A percentile compares a stretch with the other conserved stretches of the same genome.
Evolutionary conservation across 75 land plant species (phyloP).

Genomic region (Cryptomeria japonica): DNA sequence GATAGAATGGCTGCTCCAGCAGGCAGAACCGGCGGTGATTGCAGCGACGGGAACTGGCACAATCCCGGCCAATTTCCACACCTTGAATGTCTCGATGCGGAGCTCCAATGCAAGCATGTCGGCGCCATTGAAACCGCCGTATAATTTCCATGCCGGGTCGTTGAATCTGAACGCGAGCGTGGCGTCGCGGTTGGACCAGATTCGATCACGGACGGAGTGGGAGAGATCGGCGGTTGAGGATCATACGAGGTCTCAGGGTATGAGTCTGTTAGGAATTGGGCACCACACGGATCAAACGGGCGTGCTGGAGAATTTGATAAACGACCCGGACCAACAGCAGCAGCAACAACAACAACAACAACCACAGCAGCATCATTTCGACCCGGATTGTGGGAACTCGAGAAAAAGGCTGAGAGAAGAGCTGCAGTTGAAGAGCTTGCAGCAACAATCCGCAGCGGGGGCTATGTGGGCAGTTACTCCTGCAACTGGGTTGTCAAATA

Average conservation of each 20-base stretch:
- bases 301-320: neutral
- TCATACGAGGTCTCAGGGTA: neutral
- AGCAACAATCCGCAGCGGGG: neutral
- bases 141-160: conserved; percentile 23
- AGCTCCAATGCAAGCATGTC: conserved; percentile 66
- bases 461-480: conserved; percentile 61
- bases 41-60: conserved; percentile 94
- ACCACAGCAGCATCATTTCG: neutral
- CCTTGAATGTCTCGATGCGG: conserved; percentile 71
- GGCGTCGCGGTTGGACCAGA: conserved; percentile 21
- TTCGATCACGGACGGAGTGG: conserved; percentile 19
- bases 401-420: conserved; percentile 8
- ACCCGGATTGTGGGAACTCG: neutral
- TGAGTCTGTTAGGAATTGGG: neutral
- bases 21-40: conserved; percentile 87
- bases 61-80: conserved; percentile 76
- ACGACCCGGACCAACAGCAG: neutral
- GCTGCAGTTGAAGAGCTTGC: neutral
- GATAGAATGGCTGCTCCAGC: conserved; percentile 88
- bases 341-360: neutral
- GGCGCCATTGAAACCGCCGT: conserved; percentile 24
- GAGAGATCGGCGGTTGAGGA: conserved; percentile 13
- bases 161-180: conserved; percentile 24
- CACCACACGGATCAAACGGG: neutral
- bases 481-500: conserved; percentile 27